These are phyloP conservation scores for Cucumis cinereus DNA, from an alignment of 306 rosid species.

Conservation along the genomic window DNA sequence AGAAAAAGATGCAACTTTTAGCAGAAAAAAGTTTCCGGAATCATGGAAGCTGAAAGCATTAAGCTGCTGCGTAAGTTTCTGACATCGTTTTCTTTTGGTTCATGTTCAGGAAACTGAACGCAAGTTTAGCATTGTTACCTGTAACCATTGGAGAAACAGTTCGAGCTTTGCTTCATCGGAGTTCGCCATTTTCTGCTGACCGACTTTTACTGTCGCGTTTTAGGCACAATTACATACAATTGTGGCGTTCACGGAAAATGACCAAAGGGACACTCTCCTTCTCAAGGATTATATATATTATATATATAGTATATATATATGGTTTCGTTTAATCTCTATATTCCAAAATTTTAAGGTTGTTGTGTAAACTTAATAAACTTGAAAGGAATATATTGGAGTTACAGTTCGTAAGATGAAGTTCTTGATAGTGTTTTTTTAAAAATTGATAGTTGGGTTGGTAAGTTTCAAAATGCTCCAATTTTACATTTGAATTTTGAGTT, in stretches of 20 bases:
- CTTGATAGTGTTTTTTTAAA: no score
- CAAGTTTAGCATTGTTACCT: constrained; percentile 27
- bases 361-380: no score
- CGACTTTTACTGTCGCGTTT: background rate
- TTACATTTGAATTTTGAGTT: no score
- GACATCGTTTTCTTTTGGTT: background rate
- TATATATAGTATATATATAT: no score
- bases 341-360: no score
- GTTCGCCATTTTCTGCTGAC: constrained; percentile 33
- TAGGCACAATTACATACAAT: background rate
- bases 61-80: background rate
- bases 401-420: no score
- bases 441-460: no score
- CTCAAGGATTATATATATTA: no score
- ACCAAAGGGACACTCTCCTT: background rate
- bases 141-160: constrained; percentile 58
- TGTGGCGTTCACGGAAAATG: background rate
- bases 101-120: background rate
- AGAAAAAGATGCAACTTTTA: background rate
- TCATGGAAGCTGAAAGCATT: background rate
- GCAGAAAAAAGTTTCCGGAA: background rate
- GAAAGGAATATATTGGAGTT: no score
- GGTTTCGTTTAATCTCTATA: no score
- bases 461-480: no score
- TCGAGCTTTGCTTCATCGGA: constrained; percentile 49